phyloP scores from a whole-genome alignment of 2,329 filamentous ascomycete genomes.

The Geosmithia flava region DNA sequence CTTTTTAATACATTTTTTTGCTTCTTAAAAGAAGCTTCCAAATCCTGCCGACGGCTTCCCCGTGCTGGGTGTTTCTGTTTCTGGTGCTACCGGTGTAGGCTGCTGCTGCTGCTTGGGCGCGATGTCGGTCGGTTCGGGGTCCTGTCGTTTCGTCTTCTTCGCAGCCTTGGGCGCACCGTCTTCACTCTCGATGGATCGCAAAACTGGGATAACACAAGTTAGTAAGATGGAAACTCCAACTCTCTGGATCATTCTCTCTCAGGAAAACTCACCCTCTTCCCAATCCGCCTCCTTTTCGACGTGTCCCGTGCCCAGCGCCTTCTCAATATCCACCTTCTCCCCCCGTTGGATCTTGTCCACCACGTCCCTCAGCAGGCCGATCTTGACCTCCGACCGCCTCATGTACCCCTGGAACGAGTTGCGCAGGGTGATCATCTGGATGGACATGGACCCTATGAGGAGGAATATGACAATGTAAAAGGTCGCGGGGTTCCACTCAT shows the following conservation, averaged over 20 bases:
- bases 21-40: conserved; percentile 35
- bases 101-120: conserved; percentile 7
- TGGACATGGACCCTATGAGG: conserved; percentile 89
- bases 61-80: conserved; percentile 9
- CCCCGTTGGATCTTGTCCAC: conserved; percentile 58
- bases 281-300: conserved; percentile 66
- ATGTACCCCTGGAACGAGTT: conserved; percentile 62
- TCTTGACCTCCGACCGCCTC: conserved; percentile 67
- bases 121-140: conserved; percentile 12
- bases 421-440: conserved; percentile 76
- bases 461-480: conserved; percentile 75
- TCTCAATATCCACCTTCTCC: conserved; percentile 76
- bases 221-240: not conserved
- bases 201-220: conserved; percentile 27
- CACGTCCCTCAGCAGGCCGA: conserved; percentile 64
- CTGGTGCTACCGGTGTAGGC: conserved; percentile 8
- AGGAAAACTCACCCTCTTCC: conserved; percentile 56
- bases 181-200: conserved; percentile 55
- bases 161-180: conserved; percentile 37
- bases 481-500: conserved; percentile 65
- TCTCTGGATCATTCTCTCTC: not conserved
- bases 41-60: conserved; percentile 15
- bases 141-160: conserved; percentile 19
- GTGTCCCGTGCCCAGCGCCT: conserved; percentile 67
- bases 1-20: conserved; percentile 2